Evolutionary conservation across 106 monocot species (phyloP).

Genomic region (Dendrobium nobile): DNA sequence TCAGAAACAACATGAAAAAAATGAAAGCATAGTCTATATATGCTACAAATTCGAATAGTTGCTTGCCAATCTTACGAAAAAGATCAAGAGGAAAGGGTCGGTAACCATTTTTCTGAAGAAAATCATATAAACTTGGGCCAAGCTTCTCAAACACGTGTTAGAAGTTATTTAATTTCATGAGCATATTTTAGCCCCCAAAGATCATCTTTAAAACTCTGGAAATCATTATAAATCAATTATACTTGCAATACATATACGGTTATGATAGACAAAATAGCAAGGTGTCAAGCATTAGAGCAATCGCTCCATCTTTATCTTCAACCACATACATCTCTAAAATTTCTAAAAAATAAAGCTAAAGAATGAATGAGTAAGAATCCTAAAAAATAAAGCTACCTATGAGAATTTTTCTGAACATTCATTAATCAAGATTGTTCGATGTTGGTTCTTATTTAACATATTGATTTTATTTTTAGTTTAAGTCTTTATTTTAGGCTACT

Average conservation of each 20-base stretch:
- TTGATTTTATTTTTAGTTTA: no score
- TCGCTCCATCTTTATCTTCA: conserved; percentile 81
- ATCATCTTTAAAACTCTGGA: conserved; percentile 18
- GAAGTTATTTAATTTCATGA: conserved; percentile 57
- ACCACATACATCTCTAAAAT: conserved; percentile 59
- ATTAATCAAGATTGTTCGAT: no score
- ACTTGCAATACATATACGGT: conserved; percentile 99
- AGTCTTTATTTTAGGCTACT: no score
- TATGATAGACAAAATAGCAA: conserved; percentile 99
- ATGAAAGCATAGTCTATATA: conserved; percentile 30
- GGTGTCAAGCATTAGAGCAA: conserved; percentile 74
- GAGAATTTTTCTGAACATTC: no score
- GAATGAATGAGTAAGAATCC: no score
- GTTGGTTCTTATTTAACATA: no score
- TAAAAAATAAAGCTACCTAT: no score
- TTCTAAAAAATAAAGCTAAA: not conserved
- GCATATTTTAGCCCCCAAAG: conserved; percentile 25
- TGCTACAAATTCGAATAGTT: conserved; percentile 93
- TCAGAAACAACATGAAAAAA: not conserved
- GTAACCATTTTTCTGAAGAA: conserved; percentile 89
- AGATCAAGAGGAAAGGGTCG: conserved; percentile 91
- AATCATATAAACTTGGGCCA: conserved; percentile 99
- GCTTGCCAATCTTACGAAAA: conserved; percentile 84
- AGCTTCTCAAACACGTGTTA: conserved; percentile 99
- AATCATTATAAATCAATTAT: conserved; percentile 49